These are phyloP conservation scores for Microbotryum silenes-acaulis DNA, from an alignment of 1,284 basidiomycete genomes.

Conservation along the genomic window DNA sequence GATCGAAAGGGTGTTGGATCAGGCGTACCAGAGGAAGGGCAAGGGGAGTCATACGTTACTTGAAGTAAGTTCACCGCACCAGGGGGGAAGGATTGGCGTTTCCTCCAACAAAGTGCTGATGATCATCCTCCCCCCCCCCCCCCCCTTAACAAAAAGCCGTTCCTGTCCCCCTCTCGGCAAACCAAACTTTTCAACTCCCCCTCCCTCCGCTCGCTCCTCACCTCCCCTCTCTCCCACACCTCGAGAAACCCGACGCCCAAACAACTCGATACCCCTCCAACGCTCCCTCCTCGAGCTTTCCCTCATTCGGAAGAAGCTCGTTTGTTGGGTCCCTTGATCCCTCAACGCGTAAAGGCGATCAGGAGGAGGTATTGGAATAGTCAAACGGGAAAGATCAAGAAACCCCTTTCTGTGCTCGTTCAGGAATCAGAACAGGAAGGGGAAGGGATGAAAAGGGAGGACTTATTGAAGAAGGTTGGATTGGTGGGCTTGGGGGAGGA, in stretches of 20 bases:
- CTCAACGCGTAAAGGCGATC: slow-evolving; percentile 61
- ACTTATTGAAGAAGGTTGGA: background rate
- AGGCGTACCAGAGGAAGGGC: slow-evolving; percentile 71
- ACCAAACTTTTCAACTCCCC: slow-evolving; percentile 10
- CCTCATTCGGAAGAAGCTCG: slow-evolving; percentile 53
- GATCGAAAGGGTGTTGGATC: slow-evolving; percentile 56
- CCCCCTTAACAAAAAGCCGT: slow-evolving; percentile 43
- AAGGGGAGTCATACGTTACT: slow-evolving; percentile 38
- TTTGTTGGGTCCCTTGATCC: slow-evolving; percentile 58
- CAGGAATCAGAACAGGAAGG: background rate
- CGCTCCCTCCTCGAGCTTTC: slow-evolving; percentile 52
- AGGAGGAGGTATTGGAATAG: slow-evolving; percentile 57
- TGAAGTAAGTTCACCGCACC: slow-evolving; percentile 1
- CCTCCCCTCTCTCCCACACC: slow-evolving; percentile 48
- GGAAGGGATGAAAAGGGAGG: background rate
- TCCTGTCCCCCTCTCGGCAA: slow-evolving; percentile 13
- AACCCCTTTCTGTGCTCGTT: slow-evolving; percentile 18
- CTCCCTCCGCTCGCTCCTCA: slow-evolving; percentile 56
- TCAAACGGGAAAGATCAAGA: slow-evolving; percentile 50
- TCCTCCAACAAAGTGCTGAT: too few species aligned
- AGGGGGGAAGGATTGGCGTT: too few species aligned
- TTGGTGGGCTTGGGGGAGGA: background rate
- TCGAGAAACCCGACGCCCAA: slow-evolving; percentile 44
- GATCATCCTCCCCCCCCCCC: too few species aligned
- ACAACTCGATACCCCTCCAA: slow-evolving; percentile 50